phyloP scores from a whole-genome alignment of 2,329 filamentous ascomycete genomes.

The Alternaria arborescens region DNA sequence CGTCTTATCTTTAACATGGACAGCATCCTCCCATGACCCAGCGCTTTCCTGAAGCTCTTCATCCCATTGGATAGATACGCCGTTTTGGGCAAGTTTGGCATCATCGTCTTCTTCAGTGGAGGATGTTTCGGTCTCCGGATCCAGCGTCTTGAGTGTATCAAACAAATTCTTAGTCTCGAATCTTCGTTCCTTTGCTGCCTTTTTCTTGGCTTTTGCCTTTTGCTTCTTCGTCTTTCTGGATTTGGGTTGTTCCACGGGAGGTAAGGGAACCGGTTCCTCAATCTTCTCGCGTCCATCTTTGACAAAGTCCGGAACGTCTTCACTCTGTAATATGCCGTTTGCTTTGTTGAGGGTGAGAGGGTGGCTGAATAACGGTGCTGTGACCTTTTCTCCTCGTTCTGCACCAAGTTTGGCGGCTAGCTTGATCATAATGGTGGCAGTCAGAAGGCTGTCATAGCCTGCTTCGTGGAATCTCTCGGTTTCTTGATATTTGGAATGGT shows the following conservation, averaged over 20 bases:
- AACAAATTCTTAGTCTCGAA: slow-evolving; percentile 43
- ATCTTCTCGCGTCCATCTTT: slow-evolving; percentile 30
- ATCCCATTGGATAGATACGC: slow-evolving; percentile 6
- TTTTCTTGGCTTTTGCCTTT: slow-evolving; percentile 25
- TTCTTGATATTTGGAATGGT: slow-evolving; percentile 53
- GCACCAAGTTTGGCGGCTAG: slow-evolving; percentile 62
- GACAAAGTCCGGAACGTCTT: slow-evolving; percentile 22
- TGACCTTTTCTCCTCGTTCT: slow-evolving; percentile 25
- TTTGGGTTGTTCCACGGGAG: slow-evolving; percentile 18
- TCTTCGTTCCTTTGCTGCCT: slow-evolving; percentile 14
- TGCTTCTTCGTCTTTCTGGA: slow-evolving; percentile 17
- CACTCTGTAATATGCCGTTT: slow-evolving; percentile 1
- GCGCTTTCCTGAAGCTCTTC: neutral
- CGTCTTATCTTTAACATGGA: slow-evolving; percentile 25
- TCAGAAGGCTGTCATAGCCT: slow-evolving; percentile 69
- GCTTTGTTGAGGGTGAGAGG: neutral
- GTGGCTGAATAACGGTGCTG: neutral
- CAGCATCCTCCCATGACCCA: slow-evolving; percentile 33
- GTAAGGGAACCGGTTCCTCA: slow-evolving; percentile 21
- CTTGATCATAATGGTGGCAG: slow-evolving; percentile 66
- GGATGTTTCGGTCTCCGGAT: slow-evolving; percentile 7
- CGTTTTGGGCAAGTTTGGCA: neutral
- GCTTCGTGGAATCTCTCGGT: slow-evolving; percentile 64
- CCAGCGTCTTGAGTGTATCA: slow-evolving; percentile 25
- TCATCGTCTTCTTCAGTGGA: slow-evolving; percentile 24